Base-by-base conservation (phyloP, 768 basidiomycete genomes). In the Tephrocybe sp. region DNA sequence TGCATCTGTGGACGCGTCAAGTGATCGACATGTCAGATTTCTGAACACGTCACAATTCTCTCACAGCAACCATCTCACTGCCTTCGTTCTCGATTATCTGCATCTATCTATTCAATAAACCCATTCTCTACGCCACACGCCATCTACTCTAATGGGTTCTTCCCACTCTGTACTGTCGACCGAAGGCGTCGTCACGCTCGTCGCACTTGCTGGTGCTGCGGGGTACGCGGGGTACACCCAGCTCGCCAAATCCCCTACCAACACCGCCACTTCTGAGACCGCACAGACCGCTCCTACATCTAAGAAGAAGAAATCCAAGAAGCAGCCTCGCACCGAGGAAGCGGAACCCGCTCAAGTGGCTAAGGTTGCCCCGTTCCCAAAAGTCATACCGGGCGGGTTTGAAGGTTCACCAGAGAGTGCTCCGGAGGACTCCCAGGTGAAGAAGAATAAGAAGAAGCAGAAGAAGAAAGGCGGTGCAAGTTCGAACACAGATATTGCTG, bases 331-430 rank as follows among this genome's bases (percentile, higher is more conserved):
- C 34, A 15, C 11, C 8, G 14, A 36, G 15, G 15, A 4, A 14
- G 15, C 28, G 34, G 15, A 8, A 45, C 49, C 45, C 9, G 14
- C 44, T 11, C 38, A 11, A 30, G 7, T 36, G 8, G 11, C 57
- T 3, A 40, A 41, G 18, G 64, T 64, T 21, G 69, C 69, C 17
- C 47, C 70, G 15, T 70, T 70, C 56, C 68, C 75, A 12, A 53
- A 67, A 4, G 68, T 68, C 45, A 65, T 81, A 18, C 79, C 81
- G 4, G 80, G 80, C 4, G 68, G 67, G 36, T 77, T 81, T 59
- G 74, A 76, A 8, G 45, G 33, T 15, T 26, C 55, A 6, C 39
- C 48, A 14, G 34, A 50, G 1, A 18, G 46, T 2, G 54, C 50
- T 17, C 32, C 37, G 2, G 55, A 55, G 21, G 32, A 18, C 12